Base-by-base conservation (phyloP, 345 rosid species). In the Brassica cretica region DNA sequence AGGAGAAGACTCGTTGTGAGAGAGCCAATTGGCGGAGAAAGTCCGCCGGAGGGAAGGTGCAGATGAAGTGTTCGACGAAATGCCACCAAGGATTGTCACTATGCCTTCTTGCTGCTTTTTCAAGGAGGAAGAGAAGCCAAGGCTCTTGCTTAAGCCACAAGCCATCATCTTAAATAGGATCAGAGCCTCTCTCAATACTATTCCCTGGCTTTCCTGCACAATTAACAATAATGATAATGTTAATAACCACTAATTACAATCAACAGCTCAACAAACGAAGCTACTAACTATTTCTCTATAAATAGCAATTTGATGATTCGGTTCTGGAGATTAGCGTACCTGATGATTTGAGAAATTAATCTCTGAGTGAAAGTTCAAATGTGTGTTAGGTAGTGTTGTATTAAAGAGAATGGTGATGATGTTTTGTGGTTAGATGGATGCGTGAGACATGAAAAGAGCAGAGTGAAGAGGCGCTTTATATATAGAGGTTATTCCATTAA, bases 71-170 rank as follows among this genome's bases (percentile, higher is more conserved):
- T 44, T 77, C 11, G 84, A 83, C 32, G 73, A 37, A 73, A 81
- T 66, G 78, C 27, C 21, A n/a, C 86, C 88, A 71, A 94, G 97
- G 80, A 94, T 87, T 4, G 97, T 86, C 44, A 88, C 87, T 65
- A 92, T 92, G 9, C 98, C 98, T 83, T 87, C 98, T 83, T 87
- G 91, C 61, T 85, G 90, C 55, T 78, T 80, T 77, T 82, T 82
- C 77, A 82, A 35, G 1, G 87, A 62, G 35, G 87, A 82, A 77
- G 90, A 83, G 24, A 86, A 78, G 18, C 84, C 76, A 25, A 84
- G 71, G 84, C 83, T 78, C 81, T 78, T 81, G 83, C 84, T 80
- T 46, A 85, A 77, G 77, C 81, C 68, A 74, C 85, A 75, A 59
- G 89, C 80, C 91, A 89, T 88, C 80, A 61, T 80, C 76, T 71